phyloP scores from a whole-genome alignment of 2,329 filamentous ascomycete genomes.

The Ascochyta rabiei region DNA sequence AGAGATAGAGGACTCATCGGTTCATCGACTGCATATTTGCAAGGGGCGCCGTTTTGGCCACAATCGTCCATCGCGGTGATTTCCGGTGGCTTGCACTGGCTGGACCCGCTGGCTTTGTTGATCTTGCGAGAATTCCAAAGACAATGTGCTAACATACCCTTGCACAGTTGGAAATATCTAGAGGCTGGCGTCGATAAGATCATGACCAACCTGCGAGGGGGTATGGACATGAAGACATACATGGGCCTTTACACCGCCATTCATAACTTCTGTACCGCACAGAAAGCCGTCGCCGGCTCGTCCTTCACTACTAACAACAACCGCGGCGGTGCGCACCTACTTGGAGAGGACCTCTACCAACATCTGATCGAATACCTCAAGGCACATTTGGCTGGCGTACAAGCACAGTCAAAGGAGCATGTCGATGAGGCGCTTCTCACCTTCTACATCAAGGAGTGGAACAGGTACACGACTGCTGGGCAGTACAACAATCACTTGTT shows the following conservation, averaged over 20 bases:
- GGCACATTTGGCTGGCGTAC: constrained; percentile 73
- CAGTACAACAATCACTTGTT: constrained; percentile 99
- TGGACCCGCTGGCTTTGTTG: background rate
- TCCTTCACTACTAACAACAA: constrained; percentile 60
- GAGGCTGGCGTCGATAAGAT: constrained; percentile 88
- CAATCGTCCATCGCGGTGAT: background rate
- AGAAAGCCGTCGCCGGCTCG: constrained; percentile 79
- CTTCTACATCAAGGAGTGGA: constrained; percentile 98
- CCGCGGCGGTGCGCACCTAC: constrained; percentile 86
- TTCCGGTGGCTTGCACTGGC: background rate
- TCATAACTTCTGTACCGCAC: constrained; percentile 98
- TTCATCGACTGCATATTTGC: background rate
- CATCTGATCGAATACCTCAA: constrained; percentile 87
- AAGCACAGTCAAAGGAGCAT: constrained; percentile 75
- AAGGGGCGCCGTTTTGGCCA: background rate
- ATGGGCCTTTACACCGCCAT: constrained; percentile 98
- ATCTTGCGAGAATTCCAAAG: background rate
- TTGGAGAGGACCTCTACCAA: constrained; percentile 95
- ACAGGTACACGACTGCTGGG: constrained; percentile 90
- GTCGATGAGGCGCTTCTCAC: constrained; percentile 86
- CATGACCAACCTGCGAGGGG: constrained; percentile 89
- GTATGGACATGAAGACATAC: constrained; percentile 95
- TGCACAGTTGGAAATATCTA: constrained; percentile 83
- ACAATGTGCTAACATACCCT: constrained; percentile 19
- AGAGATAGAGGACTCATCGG: background rate